Percentiles rank a stretch among this genome's conserved stretches.
These are phyloP conservation scores for Fusarium oligoseptatum DNA, from an alignment of 2,329 filamentous ascomycete species.

Conservation along the genomic window DNA sequence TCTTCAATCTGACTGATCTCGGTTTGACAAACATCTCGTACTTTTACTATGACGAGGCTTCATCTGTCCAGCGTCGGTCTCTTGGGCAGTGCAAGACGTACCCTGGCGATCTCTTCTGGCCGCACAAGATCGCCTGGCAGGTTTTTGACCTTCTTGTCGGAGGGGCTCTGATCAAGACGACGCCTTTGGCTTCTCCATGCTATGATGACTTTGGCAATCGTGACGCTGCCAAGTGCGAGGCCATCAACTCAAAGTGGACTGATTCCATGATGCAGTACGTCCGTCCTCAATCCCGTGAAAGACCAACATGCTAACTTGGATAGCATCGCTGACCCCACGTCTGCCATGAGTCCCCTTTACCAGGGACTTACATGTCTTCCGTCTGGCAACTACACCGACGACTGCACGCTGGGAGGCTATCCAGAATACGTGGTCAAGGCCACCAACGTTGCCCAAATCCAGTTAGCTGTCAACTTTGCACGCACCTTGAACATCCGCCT, in stretches of 20 bases:
- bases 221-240: neutral
- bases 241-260: neutral
- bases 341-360: neutral
- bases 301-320: neutral
- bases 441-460: neutral
- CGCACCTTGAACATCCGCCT: constrained; percentile 63
- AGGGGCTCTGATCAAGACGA: neutral
- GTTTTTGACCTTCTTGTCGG: neutral
- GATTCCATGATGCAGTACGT: neutral
- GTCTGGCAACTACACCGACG: neutral
- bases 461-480: constrained; percentile 53
- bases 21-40: neutral
- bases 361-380: neutral
- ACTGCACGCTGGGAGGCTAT: neutral
- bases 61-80: neutral
- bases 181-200: neutral
- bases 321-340: neutral
- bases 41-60: neutral
- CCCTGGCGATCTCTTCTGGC: neutral
- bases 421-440: neutral
- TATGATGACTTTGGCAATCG: neutral
- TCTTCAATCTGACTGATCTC: neutral
- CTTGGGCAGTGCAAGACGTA: neutral
- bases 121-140: neutral
- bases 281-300: neutral